Conservation (phyloP, 768 basidiomycete species). For the Macrolepiota albuminosa region DNA sequence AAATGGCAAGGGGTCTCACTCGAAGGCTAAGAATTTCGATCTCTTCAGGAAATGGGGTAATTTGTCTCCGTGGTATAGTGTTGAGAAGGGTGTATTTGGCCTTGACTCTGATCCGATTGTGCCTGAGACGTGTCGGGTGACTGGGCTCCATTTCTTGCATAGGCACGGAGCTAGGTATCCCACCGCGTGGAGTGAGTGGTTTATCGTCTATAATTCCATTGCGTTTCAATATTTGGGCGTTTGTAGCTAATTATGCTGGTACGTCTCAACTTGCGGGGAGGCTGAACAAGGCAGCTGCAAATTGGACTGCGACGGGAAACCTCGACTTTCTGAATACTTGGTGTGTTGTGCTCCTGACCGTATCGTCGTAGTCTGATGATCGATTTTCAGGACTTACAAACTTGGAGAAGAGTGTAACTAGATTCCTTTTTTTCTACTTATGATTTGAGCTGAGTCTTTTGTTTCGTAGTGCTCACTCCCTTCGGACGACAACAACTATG, state of each 20-base stretch:
- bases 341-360: slow-evolving; percentile 34
- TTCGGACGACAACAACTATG: slow-evolving; percentile 87
- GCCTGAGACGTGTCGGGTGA: slow-evolving; percentile 65
- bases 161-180: slow-evolving; percentile 77
- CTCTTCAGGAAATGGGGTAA: slow-evolving; percentile 82
- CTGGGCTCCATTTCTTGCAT: slow-evolving; percentile 75
- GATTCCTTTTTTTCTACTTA: not conserved
- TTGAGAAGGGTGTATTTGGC: slow-evolving; percentile 60
- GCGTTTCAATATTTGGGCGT: not conserved
- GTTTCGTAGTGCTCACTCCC: slow-evolving; percentile 64
- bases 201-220: not conserved
- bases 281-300: slow-evolving; percentile 45
- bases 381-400: slow-evolving; percentile 67
- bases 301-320: slow-evolving; percentile 62
- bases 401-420: slow-evolving; percentile 76
- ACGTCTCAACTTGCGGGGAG: slow-evolving; percentile 51
- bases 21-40: slow-evolving; percentile 40
- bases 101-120: slow-evolving; percentile 65
- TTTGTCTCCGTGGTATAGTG: slow-evolving; percentile 82
- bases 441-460: not conserved
- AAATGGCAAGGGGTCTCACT: slow-evolving; percentile 12
- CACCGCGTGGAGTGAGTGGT: slow-evolving; percentile 53
- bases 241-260: slow-evolving; percentile 54
- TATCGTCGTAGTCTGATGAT: not conserved
- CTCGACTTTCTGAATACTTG: slow-evolving; percentile 80